A percentile compares a stretch with the other conserved stretches of the same genome.
Evolutionary conservation across 805 yeast genomes (phyloP).

Genomic region (Ogataea angusta): DNA sequence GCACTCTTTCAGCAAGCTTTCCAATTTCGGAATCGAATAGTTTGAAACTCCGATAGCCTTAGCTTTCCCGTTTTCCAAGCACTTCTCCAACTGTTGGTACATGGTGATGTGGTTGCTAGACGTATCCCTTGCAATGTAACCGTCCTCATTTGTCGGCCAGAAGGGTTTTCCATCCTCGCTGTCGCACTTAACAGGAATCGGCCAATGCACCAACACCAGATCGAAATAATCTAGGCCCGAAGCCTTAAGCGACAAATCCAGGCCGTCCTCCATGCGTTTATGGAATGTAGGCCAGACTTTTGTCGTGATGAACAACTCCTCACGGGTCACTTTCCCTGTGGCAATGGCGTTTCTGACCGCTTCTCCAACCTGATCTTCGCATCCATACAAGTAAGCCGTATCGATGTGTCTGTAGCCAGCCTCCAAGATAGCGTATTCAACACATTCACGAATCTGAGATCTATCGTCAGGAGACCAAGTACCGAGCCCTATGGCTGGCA

Average conservation of each 20-base stretch:
- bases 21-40: conserved; percentile 27
- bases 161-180: conserved; percentile 19
- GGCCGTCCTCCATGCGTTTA: conserved; percentile 32
- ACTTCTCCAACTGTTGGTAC: conserved; percentile 66
- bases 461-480: conserved; percentile 18
- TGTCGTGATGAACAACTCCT: conserved; percentile 20
- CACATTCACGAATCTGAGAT: conserved; percentile 14
- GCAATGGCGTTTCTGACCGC: conserved; percentile 31
- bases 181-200: conserved; percentile 33
- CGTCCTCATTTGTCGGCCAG: conserved; percentile 26
- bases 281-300: conserved; percentile 26
- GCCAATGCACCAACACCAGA: conserved; percentile 46
- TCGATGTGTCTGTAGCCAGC: conserved; percentile 42
- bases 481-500: conserved; percentile 25
- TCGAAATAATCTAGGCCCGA: conserved; percentile 43
- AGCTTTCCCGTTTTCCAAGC: conserved; percentile 46
- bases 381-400: conserved; percentile 39
- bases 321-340: conserved; percentile 11
- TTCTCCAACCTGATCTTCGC: conserved; percentile 40
- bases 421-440: conserved; percentile 16
- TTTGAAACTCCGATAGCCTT: conserved; percentile 47
- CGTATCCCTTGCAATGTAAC: conserved; percentile 17
- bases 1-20: conserved; percentile 33
- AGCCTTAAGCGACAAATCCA: conserved; percentile 36
- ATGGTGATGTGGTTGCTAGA: conserved; percentile 59